These are phyloP conservation scores for Phialophora tarda DNA, from an alignment of 2,329 filamentous ascomycete genomes.

Conservation along the genomic window DNA sequence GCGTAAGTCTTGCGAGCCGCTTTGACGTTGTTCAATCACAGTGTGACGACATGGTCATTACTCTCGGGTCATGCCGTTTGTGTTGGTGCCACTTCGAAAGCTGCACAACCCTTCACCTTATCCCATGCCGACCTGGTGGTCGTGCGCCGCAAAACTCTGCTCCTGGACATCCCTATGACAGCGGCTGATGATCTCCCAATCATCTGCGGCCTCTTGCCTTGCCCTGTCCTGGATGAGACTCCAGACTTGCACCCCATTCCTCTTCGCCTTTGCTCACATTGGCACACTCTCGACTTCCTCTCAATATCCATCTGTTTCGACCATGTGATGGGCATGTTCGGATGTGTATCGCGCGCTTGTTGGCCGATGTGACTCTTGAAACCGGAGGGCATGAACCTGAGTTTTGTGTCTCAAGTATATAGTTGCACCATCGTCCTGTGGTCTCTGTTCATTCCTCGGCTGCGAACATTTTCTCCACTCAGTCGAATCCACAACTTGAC, in stretches of 20 bases:
- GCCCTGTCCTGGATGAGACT: constrained; percentile 1
- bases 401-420: constrained; percentile 6
- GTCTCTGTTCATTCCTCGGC: not conserved
- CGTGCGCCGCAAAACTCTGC: not conserved
- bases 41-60: not conserved
- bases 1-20: constrained; percentile 1
- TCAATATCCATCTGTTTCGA: not conserved
- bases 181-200: not conserved
- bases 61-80: constrained; percentile 8
- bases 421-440: not conserved
- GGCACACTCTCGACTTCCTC: not conserved
- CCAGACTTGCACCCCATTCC: not conserved
- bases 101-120: not conserved
- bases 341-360: constrained; percentile 6
- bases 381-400: not conserved
- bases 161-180: not conserved
- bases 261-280: not conserved
- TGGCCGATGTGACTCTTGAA: not conserved
- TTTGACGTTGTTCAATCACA: not conserved
- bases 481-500: not conserved
- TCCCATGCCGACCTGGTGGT: not conserved
- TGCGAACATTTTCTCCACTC: not conserved
- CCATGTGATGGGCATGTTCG: constrained; percentile 11
- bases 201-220: not conserved
- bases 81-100: constrained; percentile 3